Percentiles rank a stretch among this genome's conserved stretches.
Conservation (phyloP, 345 rosid genomes). For the Pugionium dolabratum region DNA sequence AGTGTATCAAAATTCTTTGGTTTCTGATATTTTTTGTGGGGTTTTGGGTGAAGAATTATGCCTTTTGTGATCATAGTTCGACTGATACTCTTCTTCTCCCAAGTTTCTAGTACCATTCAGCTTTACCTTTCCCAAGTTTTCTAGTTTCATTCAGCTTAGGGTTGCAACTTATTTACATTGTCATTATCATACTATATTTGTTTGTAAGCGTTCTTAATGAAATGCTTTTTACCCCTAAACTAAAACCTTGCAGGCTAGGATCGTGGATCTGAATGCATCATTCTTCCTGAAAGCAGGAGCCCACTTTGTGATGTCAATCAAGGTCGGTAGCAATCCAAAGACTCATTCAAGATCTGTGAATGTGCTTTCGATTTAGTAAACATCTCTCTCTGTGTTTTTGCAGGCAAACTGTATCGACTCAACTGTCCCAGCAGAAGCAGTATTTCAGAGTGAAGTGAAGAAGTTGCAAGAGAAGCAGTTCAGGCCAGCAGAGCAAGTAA, state of each 20-base stretch:
- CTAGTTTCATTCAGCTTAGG: neutral
- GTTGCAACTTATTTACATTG: no score
- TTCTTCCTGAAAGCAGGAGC: conserved; percentile 91
- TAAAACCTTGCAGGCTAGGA: conserved; percentile 70
- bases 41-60: no score
- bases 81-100: no score
- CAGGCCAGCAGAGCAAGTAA: conserved; percentile 88
- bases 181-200: neutral
- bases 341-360: neutral
- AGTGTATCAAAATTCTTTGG: no score
- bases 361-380: neutral
- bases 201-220: neutral
- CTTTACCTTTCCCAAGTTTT: neutral
- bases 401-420: conserved; percentile 99
- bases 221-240: neutral
- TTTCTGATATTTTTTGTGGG: no score
- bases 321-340: conserved; percentile 53
- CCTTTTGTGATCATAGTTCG: no score
- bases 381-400: neutral
- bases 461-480: conserved; percentile 80
- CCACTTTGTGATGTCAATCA: conserved; percentile 95
- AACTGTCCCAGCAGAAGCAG: conserved; percentile 86
- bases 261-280: conserved; percentile 81
- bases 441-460: conserved; percentile 86
- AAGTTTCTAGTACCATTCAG: neutral